Evolutionary conservation across 768 basidiomycete species (phyloP).

Genomic region (Hygrophorus pudorinus): DNA sequence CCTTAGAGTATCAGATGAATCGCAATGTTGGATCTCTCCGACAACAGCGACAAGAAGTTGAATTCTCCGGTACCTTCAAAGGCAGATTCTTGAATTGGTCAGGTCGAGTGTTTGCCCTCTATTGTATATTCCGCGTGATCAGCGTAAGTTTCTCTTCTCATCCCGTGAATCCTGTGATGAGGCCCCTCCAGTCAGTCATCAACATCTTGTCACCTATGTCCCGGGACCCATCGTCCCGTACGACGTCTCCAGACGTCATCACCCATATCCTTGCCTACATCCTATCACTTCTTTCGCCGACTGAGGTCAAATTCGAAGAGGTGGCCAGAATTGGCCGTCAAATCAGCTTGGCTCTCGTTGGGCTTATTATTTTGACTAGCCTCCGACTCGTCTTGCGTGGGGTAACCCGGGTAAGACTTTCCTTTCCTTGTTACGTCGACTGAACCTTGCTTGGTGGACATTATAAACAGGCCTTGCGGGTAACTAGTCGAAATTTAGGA

Average conservation of each 20-base stretch:
- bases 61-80: slow-evolving; percentile 42
- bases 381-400: slow-evolving; percentile 61
- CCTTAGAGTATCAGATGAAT: slow-evolving; percentile 60
- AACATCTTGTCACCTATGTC: slow-evolving; percentile 37
- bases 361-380: slow-evolving; percentile 65
- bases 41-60: slow-evolving; percentile 35
- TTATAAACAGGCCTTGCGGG: slow-evolving; percentile 38
- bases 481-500: slow-evolving; percentile 59
- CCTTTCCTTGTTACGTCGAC: too few relatives aligned
- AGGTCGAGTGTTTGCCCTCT: slow-evolving; percentile 50
- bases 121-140: slow-evolving; percentile 54
- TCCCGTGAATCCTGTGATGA: too few relatives aligned
- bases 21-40: slow-evolving; percentile 43
- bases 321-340: slow-evolving; percentile 35
- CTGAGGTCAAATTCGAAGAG: slow-evolving; percentile 18
- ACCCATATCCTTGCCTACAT: slow-evolving; percentile 25
- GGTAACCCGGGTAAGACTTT: slow-evolving; percentile 42
- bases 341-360: slow-evolving; percentile 59
- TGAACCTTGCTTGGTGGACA: slow-evolving; percentile 9
- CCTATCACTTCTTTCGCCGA: slow-evolving; percentile 18
- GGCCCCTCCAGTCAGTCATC: slow-evolving; percentile 42
- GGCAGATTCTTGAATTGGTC: slow-evolving; percentile 40
- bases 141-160: slow-evolving; percentile 54
- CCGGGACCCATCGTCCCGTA: slow-evolving; percentile 15
- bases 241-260: slow-evolving; percentile 32